Evolutionary conservation across 306 rosid genomes (phyloP), one percentile per base, ranked within the genome.

Genomic region (Begonia fuchsioides): DNA sequence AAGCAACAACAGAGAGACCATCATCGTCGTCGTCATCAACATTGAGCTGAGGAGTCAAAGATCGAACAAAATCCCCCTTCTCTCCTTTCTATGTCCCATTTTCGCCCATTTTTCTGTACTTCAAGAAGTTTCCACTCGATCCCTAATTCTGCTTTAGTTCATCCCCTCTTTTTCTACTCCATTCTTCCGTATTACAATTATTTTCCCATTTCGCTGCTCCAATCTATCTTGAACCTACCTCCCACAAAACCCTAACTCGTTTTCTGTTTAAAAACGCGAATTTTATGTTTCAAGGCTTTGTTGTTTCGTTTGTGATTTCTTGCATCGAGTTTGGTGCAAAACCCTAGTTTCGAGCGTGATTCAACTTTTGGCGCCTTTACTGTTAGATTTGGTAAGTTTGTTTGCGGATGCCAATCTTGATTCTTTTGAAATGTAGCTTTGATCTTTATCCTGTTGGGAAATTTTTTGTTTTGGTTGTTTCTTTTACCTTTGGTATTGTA

Each of bases 311-410:
- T 55, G 44, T 46, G 58, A 62, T 67, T 32, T 52, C 49, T 54
- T 65, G 58, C 58, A 67, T 56, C 49, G 26, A 46, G 67, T 65
- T 73, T 73, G 64, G n/a, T 19, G 51, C 60, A 45, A 74, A 80
- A 80, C 93, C 93, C 88, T 80, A 88, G 76, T 53, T 72, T 51
- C 43, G 74, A 75, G 75, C 40, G 65, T 76, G 75, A 56, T 68
- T 39, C 54, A 17, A 70, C 58, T 69, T 60, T 51, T 50, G 62
- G 58, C 50, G 63, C 54, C 53, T 67, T 53, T 64, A 39, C 47
- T 12, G 53, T 68, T 75, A 56, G 83, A 76, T 71, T 76, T 47
- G 76, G 52, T 61, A 53, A 53, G 57, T 59, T 52, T 64, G 53
- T 43, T 26, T 50, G 46, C 49, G 43, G 49, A 59, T 57, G 56